Conservation (phyloP, 1,139 yeast species). For the Wickerhamomyces sp. region DNA sequence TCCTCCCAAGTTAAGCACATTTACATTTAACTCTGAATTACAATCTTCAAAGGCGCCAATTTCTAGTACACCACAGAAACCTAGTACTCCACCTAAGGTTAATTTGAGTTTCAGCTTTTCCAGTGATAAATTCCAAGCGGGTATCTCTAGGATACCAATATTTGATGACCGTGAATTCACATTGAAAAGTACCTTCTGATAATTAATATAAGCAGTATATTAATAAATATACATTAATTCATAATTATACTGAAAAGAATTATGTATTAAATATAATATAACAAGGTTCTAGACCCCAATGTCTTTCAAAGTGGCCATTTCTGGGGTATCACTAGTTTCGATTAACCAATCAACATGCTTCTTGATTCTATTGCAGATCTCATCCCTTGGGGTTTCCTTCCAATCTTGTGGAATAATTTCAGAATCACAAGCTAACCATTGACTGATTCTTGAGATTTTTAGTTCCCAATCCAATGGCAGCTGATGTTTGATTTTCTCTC, state of each 20-base stretch:
- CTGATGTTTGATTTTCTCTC: slow-evolving; percentile 41
- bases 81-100: too few species aligned
- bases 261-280: not conserved
- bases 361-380: slow-evolving; percentile 27
- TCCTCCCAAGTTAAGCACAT: too few species aligned
- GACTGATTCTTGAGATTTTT: slow-evolving; percentile 52
- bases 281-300: slow-evolving; percentile 12
- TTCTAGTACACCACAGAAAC: too few species aligned
- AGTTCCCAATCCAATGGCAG: slow-evolving; percentile 48
- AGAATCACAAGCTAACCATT: slow-evolving; percentile 50
- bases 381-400: slow-evolving; percentile 38
- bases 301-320: slow-evolving; percentile 21
- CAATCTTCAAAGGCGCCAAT: too few species aligned
- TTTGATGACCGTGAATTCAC: too few species aligned
- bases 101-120: slow-evolving; percentile 1
- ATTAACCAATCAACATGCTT: slow-evolving; percentile 23
- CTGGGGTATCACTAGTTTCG: slow-evolving; percentile 24
- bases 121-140: slow-evolving; percentile 3
- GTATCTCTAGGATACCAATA: too few species aligned
- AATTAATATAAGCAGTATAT: too few species aligned
- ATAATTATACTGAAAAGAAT: too few species aligned
- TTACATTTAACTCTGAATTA: too few species aligned
- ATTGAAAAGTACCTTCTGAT: too few species aligned
- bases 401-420: slow-evolving; percentile 43
- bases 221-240: too few species aligned